Conservation (phyloP, 164 flowering plant genomes). For the Annona cherimola region DNA sequence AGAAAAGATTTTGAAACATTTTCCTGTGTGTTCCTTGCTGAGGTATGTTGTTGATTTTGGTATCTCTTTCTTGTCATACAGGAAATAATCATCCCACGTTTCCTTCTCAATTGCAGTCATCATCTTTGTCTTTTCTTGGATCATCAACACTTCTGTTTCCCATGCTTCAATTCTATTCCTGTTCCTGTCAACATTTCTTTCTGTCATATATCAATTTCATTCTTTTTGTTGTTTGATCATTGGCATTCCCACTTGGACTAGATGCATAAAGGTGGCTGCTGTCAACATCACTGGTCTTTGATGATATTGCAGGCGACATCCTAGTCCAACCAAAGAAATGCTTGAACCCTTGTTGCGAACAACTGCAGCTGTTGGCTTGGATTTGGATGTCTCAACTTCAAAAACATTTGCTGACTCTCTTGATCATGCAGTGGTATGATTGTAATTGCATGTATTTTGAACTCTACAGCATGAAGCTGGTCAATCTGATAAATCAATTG, state of each 20-base stretch:
- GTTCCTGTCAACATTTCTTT: neutral
- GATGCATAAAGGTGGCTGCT: neutral
- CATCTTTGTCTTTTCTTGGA: neutral
- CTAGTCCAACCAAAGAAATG: constrained; percentile 90
- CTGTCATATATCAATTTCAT: neutral
- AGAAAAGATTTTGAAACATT: constrained; percentile 70
- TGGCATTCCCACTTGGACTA: neutral
- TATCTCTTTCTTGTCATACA: neutral
- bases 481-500: neutral
- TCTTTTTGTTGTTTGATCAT: neutral
- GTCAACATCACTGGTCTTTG: constrained; percentile 1
- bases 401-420: constrained; percentile 98
- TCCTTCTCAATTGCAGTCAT: neutral
- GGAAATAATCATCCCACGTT: neutral
- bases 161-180: neutral
- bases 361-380: constrained; percentile 80
- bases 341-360: constrained; percentile 91
- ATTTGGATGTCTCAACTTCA: constrained; percentile 87
- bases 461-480: neutral
- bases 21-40: constrained; percentile 64
- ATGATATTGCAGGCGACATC: constrained; percentile 78
- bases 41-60: constrained; percentile 37
- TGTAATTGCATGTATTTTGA: neutral
- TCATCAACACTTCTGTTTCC: neutral
- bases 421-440: constrained; percentile 80